A percentile compares a stretch with the other conserved stretches of the same genome.
These are phyloP conservation scores for Geranium incanum DNA, from an alignment of 441 rosid genomes.

Conservation along the genomic window DNA sequence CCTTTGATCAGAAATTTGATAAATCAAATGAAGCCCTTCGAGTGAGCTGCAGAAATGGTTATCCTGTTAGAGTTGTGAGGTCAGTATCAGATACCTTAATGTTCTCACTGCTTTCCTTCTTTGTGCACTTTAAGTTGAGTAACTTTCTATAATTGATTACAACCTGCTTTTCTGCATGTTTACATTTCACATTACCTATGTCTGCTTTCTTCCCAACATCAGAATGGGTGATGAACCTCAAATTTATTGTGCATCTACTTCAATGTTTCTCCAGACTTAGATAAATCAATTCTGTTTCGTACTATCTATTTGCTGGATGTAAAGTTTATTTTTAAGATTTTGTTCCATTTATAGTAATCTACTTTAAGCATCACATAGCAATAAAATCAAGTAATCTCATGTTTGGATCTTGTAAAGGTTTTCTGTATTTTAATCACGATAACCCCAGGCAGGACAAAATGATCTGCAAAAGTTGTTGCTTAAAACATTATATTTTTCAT, in stretches of 20 bases:
- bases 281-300: neutral
- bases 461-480: neutral
- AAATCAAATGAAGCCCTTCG: slow-evolving; percentile 54
- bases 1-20: slow-evolving; percentile 59
- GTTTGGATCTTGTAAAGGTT: neutral
- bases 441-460: neutral
- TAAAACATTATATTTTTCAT: neutral
- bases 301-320: neutral
- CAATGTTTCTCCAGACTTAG: neutral
- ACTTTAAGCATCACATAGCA: too few species aligned
- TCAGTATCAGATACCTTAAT: slow-evolving; percentile 16
- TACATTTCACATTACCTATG: neutral
- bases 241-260: neutral
- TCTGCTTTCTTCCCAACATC: neutral
- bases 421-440: neutral
- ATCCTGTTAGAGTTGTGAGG: slow-evolving; percentile 85
- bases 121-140: neutral
- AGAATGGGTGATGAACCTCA: neutral
- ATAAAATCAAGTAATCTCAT: neutral
- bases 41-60: slow-evolving; percentile 63
- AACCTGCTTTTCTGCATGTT: neutral
- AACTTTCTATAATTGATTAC: too few species aligned
- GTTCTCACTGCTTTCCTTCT: neutral
- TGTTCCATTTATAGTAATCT: neutral
- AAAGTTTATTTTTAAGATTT: neutral